Evolutionary conservation across 2,329 filamentous ascomycete species (phyloP), one percentile per base, ranked within the genome.

Genomic region (Thielaviopsis ethacetica): DNA sequence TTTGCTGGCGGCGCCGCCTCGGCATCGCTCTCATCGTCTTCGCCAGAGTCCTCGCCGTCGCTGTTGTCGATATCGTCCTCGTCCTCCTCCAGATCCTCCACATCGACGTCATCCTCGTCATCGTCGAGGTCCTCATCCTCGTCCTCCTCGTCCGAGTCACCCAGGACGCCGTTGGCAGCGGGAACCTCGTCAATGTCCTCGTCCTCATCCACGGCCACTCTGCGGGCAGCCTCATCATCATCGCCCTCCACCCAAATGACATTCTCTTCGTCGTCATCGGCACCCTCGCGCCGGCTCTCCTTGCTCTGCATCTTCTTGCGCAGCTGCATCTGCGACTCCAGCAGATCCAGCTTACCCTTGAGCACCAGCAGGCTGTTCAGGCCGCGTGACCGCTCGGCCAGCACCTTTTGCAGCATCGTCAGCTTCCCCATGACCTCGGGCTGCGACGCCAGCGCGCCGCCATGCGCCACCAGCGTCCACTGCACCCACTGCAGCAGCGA

Each of bases 401-500:
- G 80, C 19, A 97, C 91, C 67, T 86, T 85, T 70, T 91, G 88
- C 58, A 98, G 76, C 49, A 86, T 84, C 54, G 81, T 78, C 61
- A 98, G 79, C 68, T 85, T 84, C 67, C 84, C 83, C 64, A 93
- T 79, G 44, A 95, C 77, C 63, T 91, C 85, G n/a, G 87, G 83
- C 69, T 95, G 88, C 34, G 85, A 85, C 12, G 91, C 88, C 56
- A 98, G 77, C 57, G 91, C 91, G 63, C 91, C 93, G 64, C 93
- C 93, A 68, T 98, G 93, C 1, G 88, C 85, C 38, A 96, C 83
- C 58, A 96, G 80, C 1, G 89, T 91, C 88, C 90, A 95, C 71
- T 96, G 91, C 51, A 97, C 86, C 91, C 93, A 98, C 17, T 86
- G 82, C 79, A 96, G 91, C 34, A 98, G 80, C 67, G 85, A 88